phyloP scores from a whole-genome alignment of 257 asterid genomes.

The Verbena officinalis region DNA sequence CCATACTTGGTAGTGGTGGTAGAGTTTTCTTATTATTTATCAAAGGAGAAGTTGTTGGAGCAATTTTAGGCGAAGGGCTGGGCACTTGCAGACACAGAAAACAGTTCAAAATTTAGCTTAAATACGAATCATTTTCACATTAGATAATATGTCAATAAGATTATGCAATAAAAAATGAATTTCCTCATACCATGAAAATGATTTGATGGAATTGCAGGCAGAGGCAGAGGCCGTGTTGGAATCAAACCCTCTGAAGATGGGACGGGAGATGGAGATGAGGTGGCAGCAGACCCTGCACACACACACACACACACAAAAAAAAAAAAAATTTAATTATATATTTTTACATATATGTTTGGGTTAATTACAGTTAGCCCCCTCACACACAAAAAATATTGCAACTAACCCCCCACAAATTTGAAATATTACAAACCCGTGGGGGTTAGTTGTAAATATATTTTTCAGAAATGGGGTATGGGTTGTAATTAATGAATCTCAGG shows the following conservation, averaged over 20 bases:
- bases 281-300: conserved; percentile 44
- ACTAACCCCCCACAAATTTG: too few species aligned
- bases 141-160: conserved; percentile 4
- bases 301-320: background rate
- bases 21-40: conserved; percentile 37
- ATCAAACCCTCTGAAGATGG: conserved; percentile 37
- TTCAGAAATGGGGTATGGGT: too few species aligned
- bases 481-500: too few species aligned
- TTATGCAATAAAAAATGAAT: background rate
- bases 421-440: too few species aligned
- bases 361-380: too few species aligned
- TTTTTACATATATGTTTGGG: too few species aligned
- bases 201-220: conserved; percentile 48
- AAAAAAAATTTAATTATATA: background rate
- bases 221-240: conserved; percentile 42
- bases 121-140: background rate
- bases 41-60: conserved; percentile 49
- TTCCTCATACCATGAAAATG: conserved; percentile 41
- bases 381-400: too few species aligned
- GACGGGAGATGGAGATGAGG: conserved; percentile 45
- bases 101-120: conserved; percentile 21
- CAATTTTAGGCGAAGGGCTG: conserved; percentile 50
- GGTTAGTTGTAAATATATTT: too few species aligned
- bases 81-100: conserved; percentile 41
- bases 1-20: conserved; percentile 56